Evolutionary conservation across 2,329 filamentous ascomycete genomes (phyloP), one percentile per base, ranked within the genome.

Genomic region (Calonectria naviculata): DNA sequence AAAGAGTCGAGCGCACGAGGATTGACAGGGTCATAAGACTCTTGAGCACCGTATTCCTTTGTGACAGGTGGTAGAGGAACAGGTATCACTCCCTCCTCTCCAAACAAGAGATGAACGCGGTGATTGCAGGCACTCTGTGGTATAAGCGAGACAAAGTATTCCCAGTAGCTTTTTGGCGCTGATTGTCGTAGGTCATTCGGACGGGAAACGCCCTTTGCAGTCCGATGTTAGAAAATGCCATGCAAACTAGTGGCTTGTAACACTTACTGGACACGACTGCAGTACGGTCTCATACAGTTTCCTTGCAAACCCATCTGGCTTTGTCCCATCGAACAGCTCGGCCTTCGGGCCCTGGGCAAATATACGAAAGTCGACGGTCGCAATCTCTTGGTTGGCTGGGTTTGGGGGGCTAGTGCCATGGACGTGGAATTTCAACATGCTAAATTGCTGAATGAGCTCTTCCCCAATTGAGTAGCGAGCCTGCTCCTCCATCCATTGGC

Each of bases 351-450:
- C 85, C 73, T 90, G 84, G 0, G 82, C 82, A 73, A 87, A 81
- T 72, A 85, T 79, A 56, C 84, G 74, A 74, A 87, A 83, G 70
- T 86, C 84, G 1, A 87, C 85, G 1, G 86, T 88, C 1, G 86
- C 86, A 1, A 82, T 80, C 24, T 84, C 83, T 44, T 87, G 85
- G 44, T 81, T 83, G 6, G 70, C 75, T 0, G 84, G 83, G 61
- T 86, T 77, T 1, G 79, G 75, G 1, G 81, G 79, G 5, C 78
- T 81, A 4, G 79, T 81, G 13, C 86, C 86, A 60, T 85, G 84
- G 44, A 73, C 61, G 29, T 72, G 74, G 54, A 81, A 81, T 38
- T 77, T 77, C 31, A 80, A 71, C 47, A 85, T 83, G 21, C 81
- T 80, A 49, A 81, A 73, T 28, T 80, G 76, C 72, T 31, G 17